Percentiles rank a stretch among this genome's conserved stretches.
phyloP scores from a whole-genome alignment of 768 basidiomycete species.

The Butyriboletus loyo region DNA sequence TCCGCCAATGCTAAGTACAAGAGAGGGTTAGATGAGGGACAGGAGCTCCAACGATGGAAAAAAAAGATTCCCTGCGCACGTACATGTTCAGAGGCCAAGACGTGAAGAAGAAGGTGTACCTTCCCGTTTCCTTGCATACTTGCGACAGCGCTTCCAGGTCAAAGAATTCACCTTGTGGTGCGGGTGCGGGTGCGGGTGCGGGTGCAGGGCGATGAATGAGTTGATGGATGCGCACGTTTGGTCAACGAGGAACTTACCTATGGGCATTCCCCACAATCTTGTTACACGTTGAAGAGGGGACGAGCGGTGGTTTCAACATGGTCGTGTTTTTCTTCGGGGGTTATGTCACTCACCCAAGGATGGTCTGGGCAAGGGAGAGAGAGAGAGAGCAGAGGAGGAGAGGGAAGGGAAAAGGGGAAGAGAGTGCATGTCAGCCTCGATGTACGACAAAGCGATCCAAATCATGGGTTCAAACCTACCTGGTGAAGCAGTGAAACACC shows the following conservation, averaged over 20 bases:
- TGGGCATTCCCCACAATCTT: conserved; percentile 70
- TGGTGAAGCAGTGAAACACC: conserved; percentile 51
- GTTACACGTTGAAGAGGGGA: background rate
- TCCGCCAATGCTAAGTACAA: conserved; percentile 49
- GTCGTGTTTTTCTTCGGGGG: background rate
- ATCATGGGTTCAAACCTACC: conserved; percentile 32
- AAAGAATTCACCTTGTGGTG: conserved; percentile 75
- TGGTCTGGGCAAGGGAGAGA: conserved; percentile 38
- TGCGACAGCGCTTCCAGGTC: conserved; percentile 63
- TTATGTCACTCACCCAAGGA: conserved; percentile 48
- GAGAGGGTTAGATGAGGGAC: too few species aligned
- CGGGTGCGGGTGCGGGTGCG: too few species aligned
- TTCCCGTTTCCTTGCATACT: conserved; percentile 51
- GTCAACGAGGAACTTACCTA: conserved; percentile 40
- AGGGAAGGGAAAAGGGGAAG: background rate
- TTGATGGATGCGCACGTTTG: too few species aligned
- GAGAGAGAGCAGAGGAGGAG: too few species aligned
- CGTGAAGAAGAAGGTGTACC: conserved; percentile 75
- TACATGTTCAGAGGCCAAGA: conserved; percentile 75
- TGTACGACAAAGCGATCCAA: background rate
- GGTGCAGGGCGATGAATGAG: too few species aligned
- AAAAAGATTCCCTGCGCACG: conserved; percentile 15
- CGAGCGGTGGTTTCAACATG: background rate
- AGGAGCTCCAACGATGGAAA: background rate
- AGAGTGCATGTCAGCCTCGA: background rate